Evolutionary conservation across 1,139 yeast species (phyloP).

Genomic region (Yarrowia galli): DNA sequence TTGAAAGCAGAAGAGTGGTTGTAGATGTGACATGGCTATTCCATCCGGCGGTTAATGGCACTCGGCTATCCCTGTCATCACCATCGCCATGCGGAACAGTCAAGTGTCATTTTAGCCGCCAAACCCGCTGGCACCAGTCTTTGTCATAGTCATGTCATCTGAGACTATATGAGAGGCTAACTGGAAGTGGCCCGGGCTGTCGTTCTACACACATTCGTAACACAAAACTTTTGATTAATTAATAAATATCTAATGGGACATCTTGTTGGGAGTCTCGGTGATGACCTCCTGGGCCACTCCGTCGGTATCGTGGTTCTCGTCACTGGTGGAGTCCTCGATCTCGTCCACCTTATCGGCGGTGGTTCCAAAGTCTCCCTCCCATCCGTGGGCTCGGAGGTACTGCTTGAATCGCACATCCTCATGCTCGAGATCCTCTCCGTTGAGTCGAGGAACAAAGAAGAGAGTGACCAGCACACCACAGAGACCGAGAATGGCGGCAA

Average conservation of each 20-base stretch:
- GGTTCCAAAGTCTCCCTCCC: constrained; percentile 67
- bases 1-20: no score
- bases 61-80: no score
- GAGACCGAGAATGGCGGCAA: constrained; percentile 75
- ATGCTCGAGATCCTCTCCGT: constrained; percentile 68
- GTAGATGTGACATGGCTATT: no score
- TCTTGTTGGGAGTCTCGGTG: not conserved
- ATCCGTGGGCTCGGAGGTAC: constrained; percentile 69
- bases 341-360: constrained; percentile 19
- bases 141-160: not conserved
- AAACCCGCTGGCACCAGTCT: not conserved
- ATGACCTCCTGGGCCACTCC: constrained; percentile 1
- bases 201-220: no score
- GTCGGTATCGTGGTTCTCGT: constrained; percentile 1
- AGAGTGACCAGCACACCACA: constrained; percentile 67
- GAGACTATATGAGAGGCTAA: not conserved
- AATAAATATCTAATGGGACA: constrained; percentile 6
- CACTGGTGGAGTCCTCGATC: not conserved
- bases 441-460: constrained; percentile 70
- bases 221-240: constrained; percentile 22
- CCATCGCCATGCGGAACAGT: not conserved
- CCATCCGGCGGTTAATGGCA: no score
- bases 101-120: not conserved
- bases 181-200: no score
- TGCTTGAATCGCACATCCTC: constrained; percentile 70